These are phyloP conservation scores for Trapa incisa DNA, from an alignment of 345 rosid genomes.

Conservation along the genomic window DNA sequence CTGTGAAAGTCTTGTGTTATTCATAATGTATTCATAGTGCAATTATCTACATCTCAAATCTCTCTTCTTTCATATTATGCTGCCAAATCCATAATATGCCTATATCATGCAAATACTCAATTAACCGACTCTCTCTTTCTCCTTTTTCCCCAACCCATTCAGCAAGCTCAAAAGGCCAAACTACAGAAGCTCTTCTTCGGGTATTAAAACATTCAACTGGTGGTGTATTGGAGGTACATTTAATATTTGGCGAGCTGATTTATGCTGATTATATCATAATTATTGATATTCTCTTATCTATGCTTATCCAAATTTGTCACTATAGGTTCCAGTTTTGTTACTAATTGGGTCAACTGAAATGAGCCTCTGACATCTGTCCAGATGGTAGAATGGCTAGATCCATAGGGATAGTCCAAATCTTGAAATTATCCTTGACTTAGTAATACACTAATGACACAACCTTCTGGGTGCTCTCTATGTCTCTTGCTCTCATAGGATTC, in stretches of 20 bases:
- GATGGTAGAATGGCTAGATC: too few relatives aligned
- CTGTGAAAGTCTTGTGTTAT: neutral
- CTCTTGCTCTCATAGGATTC: too few relatives aligned
- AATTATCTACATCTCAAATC: neutral
- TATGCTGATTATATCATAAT: too few relatives aligned
- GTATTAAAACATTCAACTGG: constrained; percentile 87
- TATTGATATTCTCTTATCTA: too few relatives aligned
- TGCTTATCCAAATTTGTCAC: too few relatives aligned
- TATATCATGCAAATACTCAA: neutral
- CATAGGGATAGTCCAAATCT: too few relatives aligned
- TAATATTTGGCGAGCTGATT: neutral
- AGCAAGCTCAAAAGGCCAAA: constrained; percentile 59
- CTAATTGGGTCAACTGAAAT: too few relatives aligned
- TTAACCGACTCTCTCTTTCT: neutral
- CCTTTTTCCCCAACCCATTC: constrained; percentile 14
- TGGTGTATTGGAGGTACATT: constrained; percentile 88
- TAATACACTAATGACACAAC: too few relatives aligned
- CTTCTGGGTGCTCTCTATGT: too few relatives aligned
- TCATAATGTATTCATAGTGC: neutral
- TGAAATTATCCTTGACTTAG: too few relatives aligned
- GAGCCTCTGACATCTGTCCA: too few relatives aligned
- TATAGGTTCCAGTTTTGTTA: too few relatives aligned
- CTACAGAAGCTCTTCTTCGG: constrained; percentile 81
- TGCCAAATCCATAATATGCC: neutral
- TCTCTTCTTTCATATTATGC: neutral